Evolutionary conservation across 352 stramenopile species (phyloP).

Genomic region (Phytophthora citricola): DNA sequence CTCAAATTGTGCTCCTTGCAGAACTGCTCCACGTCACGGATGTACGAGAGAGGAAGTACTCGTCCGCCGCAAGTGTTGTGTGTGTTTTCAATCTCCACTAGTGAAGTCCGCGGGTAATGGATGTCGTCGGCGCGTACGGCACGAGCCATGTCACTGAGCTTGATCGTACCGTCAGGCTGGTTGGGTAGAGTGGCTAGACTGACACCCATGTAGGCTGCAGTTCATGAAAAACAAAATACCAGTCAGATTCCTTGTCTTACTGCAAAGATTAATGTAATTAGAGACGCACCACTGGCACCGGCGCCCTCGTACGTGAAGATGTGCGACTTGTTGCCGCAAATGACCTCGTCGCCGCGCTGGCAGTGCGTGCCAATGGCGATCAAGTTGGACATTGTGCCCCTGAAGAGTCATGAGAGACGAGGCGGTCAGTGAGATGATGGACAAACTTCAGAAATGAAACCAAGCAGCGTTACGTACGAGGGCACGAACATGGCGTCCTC

Average conservation of each 20-base stretch:
- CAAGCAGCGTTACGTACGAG: constrained; percentile 57
- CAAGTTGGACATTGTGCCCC: constrained; percentile 98
- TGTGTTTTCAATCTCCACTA: constrained; percentile 98
- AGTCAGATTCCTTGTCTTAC: constrained; percentile 8
- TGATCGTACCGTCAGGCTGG: constrained; percentile 81
- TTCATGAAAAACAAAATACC: constrained; percentile 1
- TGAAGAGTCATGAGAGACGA: constrained; percentile 25
- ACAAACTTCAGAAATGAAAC: constrained; percentile 22
- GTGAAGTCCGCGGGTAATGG: constrained; percentile 81
- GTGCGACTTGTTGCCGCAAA: constrained; percentile 95
- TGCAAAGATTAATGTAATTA: background rate
- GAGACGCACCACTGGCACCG: constrained; percentile 72
- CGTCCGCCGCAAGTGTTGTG: constrained; percentile 97
- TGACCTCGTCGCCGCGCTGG: constrained; percentile 92
- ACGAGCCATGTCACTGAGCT: constrained; percentile 75
- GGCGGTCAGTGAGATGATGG: constrained; percentile 3
- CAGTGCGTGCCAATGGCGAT: constrained; percentile 95
- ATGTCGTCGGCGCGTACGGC: constrained; percentile 77
- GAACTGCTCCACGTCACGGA: constrained; percentile 75
- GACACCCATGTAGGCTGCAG: constrained; percentile 87
- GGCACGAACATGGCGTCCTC: constrained; percentile 95
- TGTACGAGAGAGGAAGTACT: constrained; percentile 86
- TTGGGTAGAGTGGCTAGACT: constrained; percentile 86
- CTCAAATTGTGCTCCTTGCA: constrained; percentile 83
- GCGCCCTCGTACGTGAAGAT: constrained; percentile 97